phyloP scores from a whole-genome alignment of 176 grass and related monocot species.

The Otatea glauca region DNA sequence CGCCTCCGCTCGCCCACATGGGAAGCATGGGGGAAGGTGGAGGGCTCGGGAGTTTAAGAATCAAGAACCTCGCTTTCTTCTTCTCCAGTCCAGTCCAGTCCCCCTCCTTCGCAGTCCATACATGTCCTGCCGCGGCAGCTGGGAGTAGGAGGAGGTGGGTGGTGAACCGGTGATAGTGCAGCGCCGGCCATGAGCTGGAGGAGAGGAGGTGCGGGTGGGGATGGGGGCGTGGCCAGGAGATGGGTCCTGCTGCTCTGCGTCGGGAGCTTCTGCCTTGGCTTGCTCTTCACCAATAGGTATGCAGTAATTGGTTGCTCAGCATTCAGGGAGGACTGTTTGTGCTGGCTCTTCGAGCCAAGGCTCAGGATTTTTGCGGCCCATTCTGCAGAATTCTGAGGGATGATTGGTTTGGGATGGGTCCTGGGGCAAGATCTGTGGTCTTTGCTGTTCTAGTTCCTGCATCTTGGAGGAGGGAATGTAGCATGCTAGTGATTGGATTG shows the following conservation, averaged over 20 bases:
- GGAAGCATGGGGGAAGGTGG: too few species aligned
- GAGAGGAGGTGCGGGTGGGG: slow-evolving; percentile 13
- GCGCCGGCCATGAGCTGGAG: too few species aligned
- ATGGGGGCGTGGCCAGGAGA: slow-evolving; percentile 51
- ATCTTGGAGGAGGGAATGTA: background rate
- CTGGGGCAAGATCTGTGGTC: slow-evolving; percentile 3
- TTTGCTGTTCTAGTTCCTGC: too few species aligned
- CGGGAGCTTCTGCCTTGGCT: slow-evolving; percentile 83
- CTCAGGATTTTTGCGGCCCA: background rate
- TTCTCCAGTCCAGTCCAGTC: too few species aligned
- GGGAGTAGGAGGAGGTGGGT: too few species aligned
- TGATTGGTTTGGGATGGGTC: too few species aligned
- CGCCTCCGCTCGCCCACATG: too few species aligned
- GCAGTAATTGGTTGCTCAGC: background rate
- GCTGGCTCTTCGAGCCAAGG: background rate
- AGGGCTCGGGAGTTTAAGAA: too few species aligned
- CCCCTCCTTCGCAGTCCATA: too few species aligned
- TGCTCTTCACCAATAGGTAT: slow-evolving; percentile 89
- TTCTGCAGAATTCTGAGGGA: background rate
- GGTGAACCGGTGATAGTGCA: too few species aligned
- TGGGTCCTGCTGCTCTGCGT: slow-evolving; percentile 85
- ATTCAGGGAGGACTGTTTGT: background rate
- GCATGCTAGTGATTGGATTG: background rate
- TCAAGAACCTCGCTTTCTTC: too few species aligned
- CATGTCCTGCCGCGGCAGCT: too few species aligned